Evolutionary conservation across 1,284 basidiomycete genomes (phyloP), one percentile per base, ranked within the genome.

Genomic region (Trametes polyzona): DNA sequence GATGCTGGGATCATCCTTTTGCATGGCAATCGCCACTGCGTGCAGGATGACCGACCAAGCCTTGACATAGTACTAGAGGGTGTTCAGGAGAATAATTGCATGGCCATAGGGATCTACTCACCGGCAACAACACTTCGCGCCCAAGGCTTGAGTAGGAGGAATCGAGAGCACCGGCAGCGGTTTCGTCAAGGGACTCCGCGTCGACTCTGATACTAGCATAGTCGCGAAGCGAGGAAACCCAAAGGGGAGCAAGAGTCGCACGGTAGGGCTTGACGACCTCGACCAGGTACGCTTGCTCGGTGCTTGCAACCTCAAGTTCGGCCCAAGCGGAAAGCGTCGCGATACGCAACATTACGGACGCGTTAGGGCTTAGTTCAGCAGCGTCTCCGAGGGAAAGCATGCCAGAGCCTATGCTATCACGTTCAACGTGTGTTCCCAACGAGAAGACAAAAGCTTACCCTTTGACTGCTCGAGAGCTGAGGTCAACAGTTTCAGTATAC

Each of bases 261-360:
- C 89, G 78, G 69, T 98, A 88, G 4, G 96, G 95, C 65, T 88
- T 83, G 48, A 99, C 83, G 1, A 99, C 92, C 19, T 90, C 81
- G 26, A 82, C 76, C 6, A 99, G 82, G 72, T 98, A 98, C 0
- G 73, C 68, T 67, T 96, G 93, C 33, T 84, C 78, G 0, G 80
- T 72, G 58, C 88, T 90, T 0, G 96, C 87, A 2, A 95, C 83
- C 69, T 96, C 87, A 11, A 99, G 79, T 69, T 97, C 90, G 14
- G 96, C 96, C 96, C 96, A 99, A 0, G 96, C 97, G 1, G 94
- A 90, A 27, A 98, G 79, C 5, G 94, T 93, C 0, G 96, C 95
- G 32, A 98, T 92, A 55, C 95, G 87, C 52, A 99, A 78, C 93
- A 98, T 98, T 35, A 95, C 91, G 0, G 93, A 92, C 4, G 96